Percentiles rank a stretch among this genome's conserved stretches.
These are phyloP conservation scores for Sonneratia alba DNA, from an alignment of 345 rosid genomes.

Conservation along the genomic window DNA sequence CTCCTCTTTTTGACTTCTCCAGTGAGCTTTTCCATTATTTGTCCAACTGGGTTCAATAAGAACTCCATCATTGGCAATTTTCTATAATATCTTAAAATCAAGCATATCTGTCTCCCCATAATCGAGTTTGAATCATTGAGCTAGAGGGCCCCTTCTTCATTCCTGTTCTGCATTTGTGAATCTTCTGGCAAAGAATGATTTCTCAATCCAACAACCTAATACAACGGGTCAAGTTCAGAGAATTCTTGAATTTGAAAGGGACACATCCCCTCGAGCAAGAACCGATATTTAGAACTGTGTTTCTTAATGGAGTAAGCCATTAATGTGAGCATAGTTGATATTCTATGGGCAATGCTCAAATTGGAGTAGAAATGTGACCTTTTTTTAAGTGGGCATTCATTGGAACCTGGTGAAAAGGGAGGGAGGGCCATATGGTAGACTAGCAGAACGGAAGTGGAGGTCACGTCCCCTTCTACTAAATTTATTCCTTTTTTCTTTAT, in stretches of 20 bases:
- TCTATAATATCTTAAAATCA: not conserved
- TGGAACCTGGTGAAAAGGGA: not conserved
- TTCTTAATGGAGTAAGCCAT: not conserved
- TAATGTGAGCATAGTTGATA: not conserved
- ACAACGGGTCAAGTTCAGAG: no score
- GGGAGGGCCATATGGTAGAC: not conserved
- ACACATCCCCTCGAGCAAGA: not conserved
- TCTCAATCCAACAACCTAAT: no score
- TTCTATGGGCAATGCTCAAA: not conserved
- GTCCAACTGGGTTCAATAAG: not conserved
- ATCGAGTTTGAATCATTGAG: not conserved
- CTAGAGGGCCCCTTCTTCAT: not conserved
- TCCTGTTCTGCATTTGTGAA: not conserved
- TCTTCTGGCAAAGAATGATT: no score
- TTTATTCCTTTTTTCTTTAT: not conserved
- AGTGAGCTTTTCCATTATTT: not conserved
- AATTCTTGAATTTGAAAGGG: not conserved
- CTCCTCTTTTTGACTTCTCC: no score
- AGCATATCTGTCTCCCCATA: not conserved
- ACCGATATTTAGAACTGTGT: not conserved
- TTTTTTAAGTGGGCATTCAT: not conserved
- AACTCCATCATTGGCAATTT: not conserved
- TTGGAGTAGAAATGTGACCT: not conserved
- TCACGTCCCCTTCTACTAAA: constrained; percentile 6
- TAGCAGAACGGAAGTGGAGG: constrained; percentile 1